phyloP scores from a whole-genome alignment of 2,329 filamentous ascomycete genomes.

The Pseudofabraea citricarpa region DNA sequence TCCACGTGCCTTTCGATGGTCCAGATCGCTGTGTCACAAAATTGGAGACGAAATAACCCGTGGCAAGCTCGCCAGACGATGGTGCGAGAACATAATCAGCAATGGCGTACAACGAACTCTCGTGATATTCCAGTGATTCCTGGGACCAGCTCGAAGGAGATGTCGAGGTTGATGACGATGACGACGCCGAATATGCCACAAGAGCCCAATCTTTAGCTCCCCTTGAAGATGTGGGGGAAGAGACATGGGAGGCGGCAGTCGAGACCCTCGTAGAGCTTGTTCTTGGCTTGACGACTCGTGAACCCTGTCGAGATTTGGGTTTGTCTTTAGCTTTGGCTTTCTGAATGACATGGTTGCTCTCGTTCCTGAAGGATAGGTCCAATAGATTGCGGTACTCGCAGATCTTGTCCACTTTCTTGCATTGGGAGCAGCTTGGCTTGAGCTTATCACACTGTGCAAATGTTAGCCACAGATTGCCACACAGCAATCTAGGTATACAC shows the following conservation, averaged over 20 bases:
- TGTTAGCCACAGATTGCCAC: too few relatives aligned
- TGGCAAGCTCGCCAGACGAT: constrained; percentile 8
- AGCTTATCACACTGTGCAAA: constrained; percentile 51
- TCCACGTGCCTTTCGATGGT: constrained; percentile 8
- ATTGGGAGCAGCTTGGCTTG: constrained; percentile 46
- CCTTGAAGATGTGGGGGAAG: too few relatives aligned
- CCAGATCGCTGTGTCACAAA: constrained; percentile 5
- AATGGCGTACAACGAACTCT: too few relatives aligned
- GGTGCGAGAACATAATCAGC: constrained; percentile 4
- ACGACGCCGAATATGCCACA: too few relatives aligned
- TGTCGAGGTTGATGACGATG: too few relatives aligned
- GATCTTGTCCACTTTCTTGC: constrained; percentile 42
- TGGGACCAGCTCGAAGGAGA: too few relatives aligned
- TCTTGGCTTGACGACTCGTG: constrained; percentile 28
- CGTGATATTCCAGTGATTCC: too few relatives aligned
- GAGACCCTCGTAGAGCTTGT: constrained; percentile 12
- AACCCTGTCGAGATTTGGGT: constrained; percentile 32
- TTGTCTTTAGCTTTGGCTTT: constrained; percentile 36
- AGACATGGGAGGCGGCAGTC: too few relatives aligned
- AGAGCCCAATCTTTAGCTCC: too few relatives aligned
- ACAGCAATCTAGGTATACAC: too few relatives aligned
- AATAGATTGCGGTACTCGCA: constrained; percentile 52
- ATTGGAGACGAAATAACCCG: constrained; percentile 10
- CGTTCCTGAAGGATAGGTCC: constrained; percentile 53
- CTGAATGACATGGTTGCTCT: constrained; percentile 49